phyloP scores from a whole-genome alignment of 768 basidiomycete genomes.

The Phaeolepiota aurea region DNA sequence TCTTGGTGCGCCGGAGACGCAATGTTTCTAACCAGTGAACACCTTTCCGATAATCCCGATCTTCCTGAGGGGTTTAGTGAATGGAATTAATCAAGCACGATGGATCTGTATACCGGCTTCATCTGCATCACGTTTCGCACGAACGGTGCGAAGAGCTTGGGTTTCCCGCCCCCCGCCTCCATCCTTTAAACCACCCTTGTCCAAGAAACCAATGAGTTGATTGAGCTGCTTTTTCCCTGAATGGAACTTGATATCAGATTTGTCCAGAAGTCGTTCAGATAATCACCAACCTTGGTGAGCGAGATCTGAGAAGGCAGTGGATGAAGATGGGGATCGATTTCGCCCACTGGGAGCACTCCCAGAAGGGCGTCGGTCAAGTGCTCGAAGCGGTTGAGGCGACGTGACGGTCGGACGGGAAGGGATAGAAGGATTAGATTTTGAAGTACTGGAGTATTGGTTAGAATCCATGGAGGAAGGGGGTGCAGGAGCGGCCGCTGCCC shows the following conservation, averaged over 20 bases:
- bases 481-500: conserved; percentile 28
- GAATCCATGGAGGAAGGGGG: conserved; percentile 20
- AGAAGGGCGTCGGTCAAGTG: conserved; percentile 69
- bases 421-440: conserved; percentile 37
- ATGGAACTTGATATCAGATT: not conserved
- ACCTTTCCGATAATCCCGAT: conserved; percentile 85
- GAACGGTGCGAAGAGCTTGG: conserved; percentile 64
- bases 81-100: not conserved
- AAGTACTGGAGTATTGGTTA: conserved; percentile 22
- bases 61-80: conserved; percentile 25
- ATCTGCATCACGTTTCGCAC: conserved; percentile 83
- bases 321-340: conserved; percentile 75
- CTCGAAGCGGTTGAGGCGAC: conserved; percentile 66
- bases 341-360: conserved; percentile 42
- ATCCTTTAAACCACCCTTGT: conserved; percentile 66
- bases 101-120: conserved; percentile 60
- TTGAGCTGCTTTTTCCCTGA: conserved; percentile 81
- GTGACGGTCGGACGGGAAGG: conserved; percentile 49
- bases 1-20: conserved; percentile 73
- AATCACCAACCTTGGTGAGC: conserved; percentile 63
- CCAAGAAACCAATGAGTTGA: conserved; percentile 78
- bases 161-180: conserved; percentile 51
- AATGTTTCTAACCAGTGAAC: conserved; percentile 93
- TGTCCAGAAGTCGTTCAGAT: conserved; percentile 5
- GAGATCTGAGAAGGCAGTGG: conserved; percentile 77